Evolutionary conservation across 805 yeast species (phyloP), one percentile per base, ranked within the genome.

Genomic region (Isabelozyma rhagii): DNA sequence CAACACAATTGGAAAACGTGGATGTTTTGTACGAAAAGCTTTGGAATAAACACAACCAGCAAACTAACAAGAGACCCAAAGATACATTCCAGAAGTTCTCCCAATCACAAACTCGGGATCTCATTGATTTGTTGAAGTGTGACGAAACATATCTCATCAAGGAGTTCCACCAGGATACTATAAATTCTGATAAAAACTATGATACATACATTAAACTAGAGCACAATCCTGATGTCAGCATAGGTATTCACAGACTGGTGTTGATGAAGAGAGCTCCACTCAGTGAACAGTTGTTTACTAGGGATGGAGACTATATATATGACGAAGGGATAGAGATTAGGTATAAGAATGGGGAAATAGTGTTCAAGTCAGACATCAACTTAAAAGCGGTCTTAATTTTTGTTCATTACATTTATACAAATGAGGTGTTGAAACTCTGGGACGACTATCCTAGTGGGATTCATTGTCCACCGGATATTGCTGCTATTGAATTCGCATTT

Each of bases 321-420:
- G 54, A 59, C 5, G 63, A 61, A n/a, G 60, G 58, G 1, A 47
- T 67, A 6, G 51, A 55, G 44, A 74, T 71, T 1, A 47, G 41
- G 21, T 67, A 61, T 46, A 46, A 44, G 4, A 41, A 43, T 2
- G 46, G 45, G 2, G 43, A 48, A 0, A 57, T 69, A 45, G 44
- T 51, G 1, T 56, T 74, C 25, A 53, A 62, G 4, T 51, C 57
- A 2, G 48, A 56, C 4, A 45, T 69, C 41, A 56, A 73, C 14
- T 45, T 76, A 9, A 61, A 71, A 31, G 65, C 84, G 2, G 57
- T 79, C 8, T 52, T 80, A 5, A 57, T 72, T 8, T 62, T 72
- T 6, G 56, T 71, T 2, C 80, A 80, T 57, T 74, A 72, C 48
- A 48, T 81, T 0, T 84, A 84, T 57, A 78, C 84, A 0, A 82